Evolutionary conservation across 2,329 filamentous ascomycete genomes (phyloP).

Genomic region (Ceratocystis destructans): DNA sequence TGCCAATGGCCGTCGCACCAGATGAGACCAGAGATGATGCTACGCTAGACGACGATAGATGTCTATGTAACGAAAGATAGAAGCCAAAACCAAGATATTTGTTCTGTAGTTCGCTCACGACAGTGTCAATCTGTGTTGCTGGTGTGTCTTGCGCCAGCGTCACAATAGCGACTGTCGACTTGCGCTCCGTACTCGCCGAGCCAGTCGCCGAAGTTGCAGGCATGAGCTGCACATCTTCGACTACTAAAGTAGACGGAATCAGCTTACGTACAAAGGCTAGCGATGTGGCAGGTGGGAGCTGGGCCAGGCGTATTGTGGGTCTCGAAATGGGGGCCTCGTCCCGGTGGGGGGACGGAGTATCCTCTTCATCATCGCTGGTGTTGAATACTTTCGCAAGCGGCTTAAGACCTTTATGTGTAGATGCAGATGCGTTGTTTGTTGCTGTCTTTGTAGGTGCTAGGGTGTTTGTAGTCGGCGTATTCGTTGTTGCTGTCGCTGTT

Average conservation of each 20-base stretch:
- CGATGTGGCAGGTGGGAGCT: constrained; percentile 46
- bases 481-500: not conserved
- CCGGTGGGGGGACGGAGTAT: constrained; percentile 26
- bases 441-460: not conserved
- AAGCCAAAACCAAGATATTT: constrained; percentile 75
- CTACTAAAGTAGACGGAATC: constrained; percentile 44
- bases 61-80: constrained; percentile 65
- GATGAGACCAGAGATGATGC: constrained; percentile 24
- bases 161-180: constrained; percentile 63
- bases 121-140: constrained; percentile 67
- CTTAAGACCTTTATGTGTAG: not conserved
- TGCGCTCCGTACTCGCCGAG: constrained; percentile 42
- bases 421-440: not conserved
- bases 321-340: constrained; percentile 48
- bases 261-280: constrained; percentile 46
- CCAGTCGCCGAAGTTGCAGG: constrained; percentile 35
- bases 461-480: not conserved
- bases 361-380: constrained; percentile 47
- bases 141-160: constrained; percentile 69
- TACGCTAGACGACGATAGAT: constrained; percentile 44
- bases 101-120: constrained; percentile 66
- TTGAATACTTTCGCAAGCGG: constrained; percentile 54
- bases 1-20: constrained; percentile 27
- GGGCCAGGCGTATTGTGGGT: constrained; percentile 48
- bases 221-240: constrained; percentile 62